phyloP scores from a whole-genome alignment of 352 stramenopile species.

The Phytophthora sp. region DNA sequence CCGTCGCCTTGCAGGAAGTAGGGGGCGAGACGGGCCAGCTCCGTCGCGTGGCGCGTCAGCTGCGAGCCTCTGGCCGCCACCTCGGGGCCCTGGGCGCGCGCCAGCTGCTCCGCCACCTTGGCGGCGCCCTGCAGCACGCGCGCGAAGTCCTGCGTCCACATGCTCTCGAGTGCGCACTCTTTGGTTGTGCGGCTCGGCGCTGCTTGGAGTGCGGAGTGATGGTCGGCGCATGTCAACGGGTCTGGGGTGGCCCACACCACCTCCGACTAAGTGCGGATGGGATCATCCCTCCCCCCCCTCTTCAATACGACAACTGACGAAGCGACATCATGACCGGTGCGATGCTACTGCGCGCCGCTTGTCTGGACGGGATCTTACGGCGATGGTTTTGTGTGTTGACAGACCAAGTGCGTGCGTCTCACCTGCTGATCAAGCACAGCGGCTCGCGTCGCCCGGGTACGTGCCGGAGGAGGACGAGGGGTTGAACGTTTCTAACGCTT shows the following conservation, averaged over 20 bases:
- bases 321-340: conserved; percentile 31
- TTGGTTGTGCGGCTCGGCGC: conserved; percentile 11
- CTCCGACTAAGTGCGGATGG: neutral
- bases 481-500: neutral
- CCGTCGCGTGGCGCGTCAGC: conserved; percentile 46
- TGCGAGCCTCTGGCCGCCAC: conserved; percentile 32
- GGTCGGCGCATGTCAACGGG: conserved; percentile 6
- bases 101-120: conserved; percentile 68
- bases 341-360: neutral
- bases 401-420: conserved; percentile 86
- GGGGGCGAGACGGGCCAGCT: conserved; percentile 55
- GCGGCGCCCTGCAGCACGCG: conserved; percentile 71
- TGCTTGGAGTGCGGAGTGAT: conserved; percentile 24
- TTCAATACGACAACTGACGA: conserved; percentile 14
- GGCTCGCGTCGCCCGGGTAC: conserved; percentile 85
- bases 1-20: conserved; percentile 42
- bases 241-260: conserved; percentile 3
- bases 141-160: conserved; percentile 78
- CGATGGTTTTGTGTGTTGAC: neutral
- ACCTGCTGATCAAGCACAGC: conserved; percentile 96
- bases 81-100: conserved; percentile 43
- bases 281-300: conserved; percentile 4
- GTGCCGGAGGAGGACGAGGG: neutral
- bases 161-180: conserved; percentile 11
- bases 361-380: neutral